Percentiles rank a stretch among this genome's conserved stretches.
Evolutionary conservation across 805 yeast genomes (phyloP).

Genomic region (Yarrowia sp.): DNA sequence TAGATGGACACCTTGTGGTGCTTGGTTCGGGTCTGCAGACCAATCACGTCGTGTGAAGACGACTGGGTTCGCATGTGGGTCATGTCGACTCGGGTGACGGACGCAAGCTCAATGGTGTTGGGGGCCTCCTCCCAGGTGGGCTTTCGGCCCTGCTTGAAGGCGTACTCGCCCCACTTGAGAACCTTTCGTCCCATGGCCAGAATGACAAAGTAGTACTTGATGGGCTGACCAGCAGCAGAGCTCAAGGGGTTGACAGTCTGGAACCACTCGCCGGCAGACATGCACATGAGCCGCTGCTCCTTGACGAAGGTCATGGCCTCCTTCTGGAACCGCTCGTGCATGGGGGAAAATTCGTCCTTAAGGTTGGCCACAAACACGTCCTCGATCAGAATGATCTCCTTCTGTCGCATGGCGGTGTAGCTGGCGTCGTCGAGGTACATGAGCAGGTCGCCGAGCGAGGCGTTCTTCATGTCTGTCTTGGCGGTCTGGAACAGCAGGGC

Average conservation of each 20-base stretch:
- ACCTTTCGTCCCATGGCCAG: constrained; percentile 71
- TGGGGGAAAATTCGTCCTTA: constrained; percentile 44
- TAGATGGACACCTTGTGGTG: constrained; percentile 63
- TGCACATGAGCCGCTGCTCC: constrained; percentile 73
- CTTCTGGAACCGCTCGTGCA: constrained; percentile 57
- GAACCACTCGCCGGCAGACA: constrained; percentile 84
- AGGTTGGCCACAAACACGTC: constrained; percentile 38
- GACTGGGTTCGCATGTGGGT: constrained; percentile 51
- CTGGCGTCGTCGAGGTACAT: constrained; percentile 54
- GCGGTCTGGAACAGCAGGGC: constrained; percentile 48
- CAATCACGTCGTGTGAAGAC: constrained; percentile 54
- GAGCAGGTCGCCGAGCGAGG: constrained; percentile 56
- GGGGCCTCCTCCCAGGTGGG: constrained; percentile 59
- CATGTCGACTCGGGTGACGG: constrained; percentile 56
- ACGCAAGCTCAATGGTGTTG: constrained; percentile 44
- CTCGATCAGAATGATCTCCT: constrained; percentile 56
- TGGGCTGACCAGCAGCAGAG: constrained; percentile 14
- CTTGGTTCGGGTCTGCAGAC: constrained; percentile 62
- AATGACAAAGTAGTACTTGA: constrained; percentile 56
- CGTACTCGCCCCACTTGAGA: constrained; percentile 66
- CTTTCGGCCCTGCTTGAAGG: constrained; percentile 54
- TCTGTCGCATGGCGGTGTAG: constrained; percentile 60
- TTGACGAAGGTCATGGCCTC: constrained; percentile 75
- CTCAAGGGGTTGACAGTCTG: constrained; percentile 51
- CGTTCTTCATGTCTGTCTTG: constrained; percentile 40